Conservation (phyloP, 805 yeast species). For the Yamadazyma phyllophila region DNA sequence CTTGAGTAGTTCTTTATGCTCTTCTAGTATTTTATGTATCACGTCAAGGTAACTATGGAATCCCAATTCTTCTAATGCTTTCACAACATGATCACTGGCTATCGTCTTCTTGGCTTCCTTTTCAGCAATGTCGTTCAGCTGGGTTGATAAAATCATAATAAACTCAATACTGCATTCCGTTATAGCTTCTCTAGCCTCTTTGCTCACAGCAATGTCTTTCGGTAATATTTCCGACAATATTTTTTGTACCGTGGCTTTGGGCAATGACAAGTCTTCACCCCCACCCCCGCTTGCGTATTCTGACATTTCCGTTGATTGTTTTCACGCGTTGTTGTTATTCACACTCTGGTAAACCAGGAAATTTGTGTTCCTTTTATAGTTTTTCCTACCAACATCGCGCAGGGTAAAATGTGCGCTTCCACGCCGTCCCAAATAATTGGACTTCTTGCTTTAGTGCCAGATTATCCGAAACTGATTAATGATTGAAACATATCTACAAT, state of each 20-base stretch:
- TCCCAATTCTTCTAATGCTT: conserved; percentile 84
- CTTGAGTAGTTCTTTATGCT: conserved; percentile 85
- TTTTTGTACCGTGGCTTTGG: conserved; percentile 90
- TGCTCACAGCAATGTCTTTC: conserved; percentile 79
- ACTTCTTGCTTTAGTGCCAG: neutral
- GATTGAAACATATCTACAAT: neutral
- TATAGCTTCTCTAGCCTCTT: conserved; percentile 91
- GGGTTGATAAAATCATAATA: conserved; percentile 90
- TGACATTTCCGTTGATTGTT: conserved; percentile 25
- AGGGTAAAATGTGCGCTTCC: conserved; percentile 4
- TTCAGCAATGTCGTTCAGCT: conserved; percentile 94
- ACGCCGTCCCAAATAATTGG: neutral
- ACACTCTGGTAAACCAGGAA: conserved; percentile 2
- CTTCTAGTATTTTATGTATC: conserved; percentile 72
- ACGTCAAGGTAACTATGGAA: conserved; percentile 82
- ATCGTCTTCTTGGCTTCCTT: conserved; percentile 94
- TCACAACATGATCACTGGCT: conserved; percentile 92
- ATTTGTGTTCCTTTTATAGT: conserved; percentile 9
- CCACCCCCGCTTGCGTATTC: conserved; percentile 41
- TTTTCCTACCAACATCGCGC: conserved; percentile 9
- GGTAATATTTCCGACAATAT: conserved; percentile 89
- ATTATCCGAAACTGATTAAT: neutral
- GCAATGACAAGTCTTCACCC: conserved; percentile 42
- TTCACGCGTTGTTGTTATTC: neutral
- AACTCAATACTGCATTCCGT: conserved; percentile 96